These are phyloP conservation scores for Plasmodium fragile DNA, from an alignment of 169 alveolate species.

Conservation along the genomic window DNA sequence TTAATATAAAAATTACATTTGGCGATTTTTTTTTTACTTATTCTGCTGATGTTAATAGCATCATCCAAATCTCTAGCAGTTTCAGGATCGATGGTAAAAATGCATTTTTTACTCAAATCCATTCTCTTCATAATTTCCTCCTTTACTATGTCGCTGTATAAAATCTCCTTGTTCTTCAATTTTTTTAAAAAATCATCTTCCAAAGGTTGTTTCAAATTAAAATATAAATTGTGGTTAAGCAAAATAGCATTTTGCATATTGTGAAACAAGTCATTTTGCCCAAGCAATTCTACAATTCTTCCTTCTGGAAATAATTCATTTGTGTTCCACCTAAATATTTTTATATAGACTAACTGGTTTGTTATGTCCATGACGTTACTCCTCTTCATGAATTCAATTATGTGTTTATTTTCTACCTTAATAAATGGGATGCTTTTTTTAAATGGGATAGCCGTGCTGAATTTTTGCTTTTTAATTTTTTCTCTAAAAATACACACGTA, in stretches of 20 bases:
- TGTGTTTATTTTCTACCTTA: constrained; percentile 27
- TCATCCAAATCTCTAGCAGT: constrained; percentile 87
- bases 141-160: constrained; percentile 21
- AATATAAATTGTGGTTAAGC: constrained; percentile 38
- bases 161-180: constrained; percentile 8
- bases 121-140: constrained; percentile 49
- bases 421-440: constrained; percentile 67
- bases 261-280: constrained; percentile 63
- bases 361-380: constrained; percentile 25
- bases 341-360: constrained; percentile 37
- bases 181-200: constrained; percentile 56
- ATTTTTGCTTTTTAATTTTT: constrained; percentile 16
- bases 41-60: constrained; percentile 78
- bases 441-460: constrained; percentile 55
- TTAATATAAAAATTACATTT: constrained; percentile 41
- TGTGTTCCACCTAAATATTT: constrained; percentile 40
- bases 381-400: constrained; percentile 40
- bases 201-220: constrained; percentile 59
- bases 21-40: constrained; percentile 26
- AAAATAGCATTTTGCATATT: constrained; percentile 75
- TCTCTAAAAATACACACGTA: constrained; percentile 61
- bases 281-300: constrained; percentile 54
- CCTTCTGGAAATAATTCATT: constrained; percentile 57
- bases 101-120: constrained; percentile 62
- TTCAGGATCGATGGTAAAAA: constrained; percentile 84